A percentile compares a stretch with the other conserved stretches of the same genome.
These are phyloP conservation scores for Aspergillus ibericus DNA, from an alignment of 2,329 filamentous ascomycete species.

Conservation along the genomic window DNA sequence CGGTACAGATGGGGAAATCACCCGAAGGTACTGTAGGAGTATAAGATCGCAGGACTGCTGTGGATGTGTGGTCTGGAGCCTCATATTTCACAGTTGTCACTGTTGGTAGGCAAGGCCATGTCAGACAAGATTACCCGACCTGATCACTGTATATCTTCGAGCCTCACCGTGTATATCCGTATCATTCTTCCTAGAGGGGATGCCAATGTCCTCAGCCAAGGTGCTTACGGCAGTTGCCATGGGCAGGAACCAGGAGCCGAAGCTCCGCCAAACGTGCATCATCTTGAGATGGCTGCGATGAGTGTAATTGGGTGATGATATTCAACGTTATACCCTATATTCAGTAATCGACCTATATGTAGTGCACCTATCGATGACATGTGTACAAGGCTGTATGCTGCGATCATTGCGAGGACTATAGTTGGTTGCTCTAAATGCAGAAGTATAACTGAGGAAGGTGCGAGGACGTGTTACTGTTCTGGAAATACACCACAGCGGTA, in stretches of 20 bases:
- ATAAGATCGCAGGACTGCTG: background rate
- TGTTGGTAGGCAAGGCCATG: background rate
- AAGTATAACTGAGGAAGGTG: background rate
- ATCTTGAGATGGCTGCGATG: background rate
- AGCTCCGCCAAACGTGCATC: background rate
- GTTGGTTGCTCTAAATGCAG: background rate
- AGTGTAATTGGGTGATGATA: background rate
- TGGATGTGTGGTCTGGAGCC: conserved; percentile 7
- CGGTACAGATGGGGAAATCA: conserved; percentile 35
- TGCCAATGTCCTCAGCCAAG: background rate
- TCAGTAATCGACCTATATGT: background rate
- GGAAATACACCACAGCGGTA: background rate
- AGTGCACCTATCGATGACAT: background rate
- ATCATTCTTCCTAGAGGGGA: background rate
- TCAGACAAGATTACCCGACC: background rate
- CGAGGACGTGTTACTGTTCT: background rate
- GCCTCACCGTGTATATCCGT: background rate
- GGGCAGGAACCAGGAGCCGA: background rate
- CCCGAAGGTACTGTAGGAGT: conserved; percentile 14
- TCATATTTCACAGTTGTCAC: background rate
- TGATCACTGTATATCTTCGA: background rate
- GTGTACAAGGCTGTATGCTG: background rate
- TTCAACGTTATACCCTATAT: background rate
- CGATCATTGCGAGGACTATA: background rate
- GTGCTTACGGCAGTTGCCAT: background rate